These are phyloP conservation scores for Baorangia bicolor DNA, from an alignment of 768 basidiomycete genomes.

Conservation along the genomic window DNA sequence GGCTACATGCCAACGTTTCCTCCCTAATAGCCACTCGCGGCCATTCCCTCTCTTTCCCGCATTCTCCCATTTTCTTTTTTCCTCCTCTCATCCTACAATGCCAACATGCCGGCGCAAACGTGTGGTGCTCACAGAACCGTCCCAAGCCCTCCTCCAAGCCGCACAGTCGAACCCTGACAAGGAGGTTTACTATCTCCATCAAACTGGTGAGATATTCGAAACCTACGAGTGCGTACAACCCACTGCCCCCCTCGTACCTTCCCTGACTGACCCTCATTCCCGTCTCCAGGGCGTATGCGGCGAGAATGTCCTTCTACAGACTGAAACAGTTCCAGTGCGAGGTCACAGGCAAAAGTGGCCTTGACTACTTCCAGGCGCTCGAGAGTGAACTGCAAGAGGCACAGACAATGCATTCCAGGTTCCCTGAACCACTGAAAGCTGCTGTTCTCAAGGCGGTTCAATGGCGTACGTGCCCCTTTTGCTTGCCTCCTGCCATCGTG, in stretches of 20 bases:
- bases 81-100: constrained; percentile 54
- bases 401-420: constrained; percentile 83
- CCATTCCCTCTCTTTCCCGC: constrained; percentile 58
- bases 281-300: constrained; percentile 65
- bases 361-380: constrained; percentile 93
- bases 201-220: constrained; percentile 97
- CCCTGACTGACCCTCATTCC: constrained; percentile 17
- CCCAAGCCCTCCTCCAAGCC: constrained; percentile 64
- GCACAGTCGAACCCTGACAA: constrained; percentile 61
- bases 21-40: constrained; percentile 55
- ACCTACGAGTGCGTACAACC: constrained; percentile 78
- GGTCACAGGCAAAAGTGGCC: constrained; percentile 89
- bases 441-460: constrained; percentile 91
- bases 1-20: constrained; percentile 48
- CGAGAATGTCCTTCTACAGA: constrained; percentile 92
- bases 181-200: constrained; percentile 87
- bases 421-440: constrained; percentile 90
- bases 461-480: constrained; percentile 76
- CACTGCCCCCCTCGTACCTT: constrained; percentile 25
- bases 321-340: constrained; percentile 96
- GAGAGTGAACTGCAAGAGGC: constrained; percentile 91
- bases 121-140: constrained; percentile 84
- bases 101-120: constrained; percentile 88
- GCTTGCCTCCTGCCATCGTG: constrained; percentile 9
- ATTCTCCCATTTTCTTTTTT: constrained; percentile 48